Evolutionary conservation across 1,284 basidiomycete species (phyloP).

Genomic region (Irpex rosettiformis): DNA sequence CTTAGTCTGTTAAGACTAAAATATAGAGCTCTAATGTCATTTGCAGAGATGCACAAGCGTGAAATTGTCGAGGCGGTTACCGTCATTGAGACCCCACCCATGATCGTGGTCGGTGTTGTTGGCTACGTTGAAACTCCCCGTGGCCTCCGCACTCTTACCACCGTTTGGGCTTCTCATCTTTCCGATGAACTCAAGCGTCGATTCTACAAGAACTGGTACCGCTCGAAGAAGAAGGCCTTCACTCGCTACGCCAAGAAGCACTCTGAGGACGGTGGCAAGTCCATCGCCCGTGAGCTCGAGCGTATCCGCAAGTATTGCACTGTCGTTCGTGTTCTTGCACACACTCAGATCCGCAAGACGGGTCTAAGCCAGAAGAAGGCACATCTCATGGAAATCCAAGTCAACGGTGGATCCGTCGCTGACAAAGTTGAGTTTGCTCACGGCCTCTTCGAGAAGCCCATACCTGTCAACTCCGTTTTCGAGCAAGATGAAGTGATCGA

Average conservation of each 20-base stretch:
- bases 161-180: slow-evolving; percentile 81
- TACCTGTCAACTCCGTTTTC: slow-evolving; percentile 86
- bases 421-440: slow-evolving; percentile 99
- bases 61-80: slow-evolving; percentile 99
- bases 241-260: slow-evolving; percentile 99
- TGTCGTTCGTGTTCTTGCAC: slow-evolving; percentile 98
- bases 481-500: slow-evolving; percentile 98
- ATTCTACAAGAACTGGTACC: slow-evolving; percentile 99
- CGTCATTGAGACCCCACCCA: slow-evolving; percentile 94
- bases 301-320: slow-evolving; percentile 99
- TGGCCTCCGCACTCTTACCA: slow-evolving; percentile 88
- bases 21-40: slow-evolving; percentile 13
- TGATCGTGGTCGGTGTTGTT: slow-evolving; percentile 97
- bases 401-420: slow-evolving; percentile 95
- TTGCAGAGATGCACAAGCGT: slow-evolving; percentile 96
- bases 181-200: slow-evolving; percentile 95
- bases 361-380: slow-evolving; percentile 99
- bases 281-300: slow-evolving; percentile 94
- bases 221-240: slow-evolving; percentile 99
- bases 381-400: slow-evolving; percentile 99
- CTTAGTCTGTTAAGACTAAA: background rate
- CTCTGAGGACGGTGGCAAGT: slow-evolving; percentile 93
- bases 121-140: slow-evolving; percentile 99
- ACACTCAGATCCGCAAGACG: slow-evolving; percentile 99
- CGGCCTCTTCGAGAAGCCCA: slow-evolving; percentile 95